A percentile compares a stretch with the other conserved stretches of the same genome.
Evolutionary conservation across 805 yeast species (phyloP).

Genomic region (Candida bentonensis): DNA sequence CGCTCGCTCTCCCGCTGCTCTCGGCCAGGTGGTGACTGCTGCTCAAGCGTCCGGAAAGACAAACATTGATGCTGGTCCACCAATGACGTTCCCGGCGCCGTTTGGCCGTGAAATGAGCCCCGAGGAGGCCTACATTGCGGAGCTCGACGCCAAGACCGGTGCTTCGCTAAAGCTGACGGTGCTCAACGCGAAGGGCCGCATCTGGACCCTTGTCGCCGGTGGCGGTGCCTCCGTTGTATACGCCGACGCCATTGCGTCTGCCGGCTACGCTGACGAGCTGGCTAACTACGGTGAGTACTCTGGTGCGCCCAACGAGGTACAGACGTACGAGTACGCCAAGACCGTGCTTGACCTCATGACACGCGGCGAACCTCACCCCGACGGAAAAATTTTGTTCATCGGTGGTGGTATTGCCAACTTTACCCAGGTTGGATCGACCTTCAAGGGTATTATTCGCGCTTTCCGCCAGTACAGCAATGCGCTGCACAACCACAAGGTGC

Average conservation of each 20-base stretch:
- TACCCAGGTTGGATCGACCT: conserved; percentile 33
- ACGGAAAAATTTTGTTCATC: conserved; percentile 30
- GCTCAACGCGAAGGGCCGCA: conserved; percentile 28
- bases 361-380: conserved; percentile 24
- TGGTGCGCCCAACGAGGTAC: conserved; percentile 34
- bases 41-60: conserved; percentile 13
- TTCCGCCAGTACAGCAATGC: conserved; percentile 27
- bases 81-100: conserved; percentile 36
- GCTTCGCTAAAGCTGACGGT: conserved; percentile 32
- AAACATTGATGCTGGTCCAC: conserved; percentile 31
- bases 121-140: conserved; percentile 34
- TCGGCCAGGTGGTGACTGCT: conserved; percentile 19
- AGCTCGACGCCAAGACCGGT: conserved; percentile 34
- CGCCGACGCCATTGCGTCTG: conserved; percentile 34
- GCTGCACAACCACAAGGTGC: conserved; percentile 27
- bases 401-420: conserved; percentile 36
- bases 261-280: conserved; percentile 30
- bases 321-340: conserved; percentile 34
- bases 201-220: conserved; percentile 35
- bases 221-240: conserved; percentile 36
- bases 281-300: conserved; percentile 36
- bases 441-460: conserved; percentile 36
- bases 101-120: conserved; percentile 31
- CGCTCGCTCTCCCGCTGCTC: conserved; percentile 29
- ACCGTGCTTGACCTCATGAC: conserved; percentile 33